Evolutionary conservation across 192 early-diverging fungal genomes (phyloP).

Genomic region (Mortierella hygrophila): DNA sequence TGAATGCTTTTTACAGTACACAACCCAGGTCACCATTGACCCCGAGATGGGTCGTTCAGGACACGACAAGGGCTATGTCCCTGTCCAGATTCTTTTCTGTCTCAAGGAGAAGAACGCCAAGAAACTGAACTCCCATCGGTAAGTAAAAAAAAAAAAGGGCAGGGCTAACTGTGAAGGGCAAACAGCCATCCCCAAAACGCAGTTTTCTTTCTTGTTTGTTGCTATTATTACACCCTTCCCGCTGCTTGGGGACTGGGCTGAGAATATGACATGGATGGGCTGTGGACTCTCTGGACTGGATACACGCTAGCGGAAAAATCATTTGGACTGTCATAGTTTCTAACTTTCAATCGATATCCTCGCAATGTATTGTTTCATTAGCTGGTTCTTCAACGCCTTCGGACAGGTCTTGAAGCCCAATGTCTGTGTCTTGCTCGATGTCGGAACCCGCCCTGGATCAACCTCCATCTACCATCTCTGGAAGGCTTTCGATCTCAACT

Average conservation of each 20-base stretch:
- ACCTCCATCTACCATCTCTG: conserved; percentile 77
- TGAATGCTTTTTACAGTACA: conserved; percentile 67
- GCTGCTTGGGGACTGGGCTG: not conserved
- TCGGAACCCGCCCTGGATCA: conserved; percentile 72
- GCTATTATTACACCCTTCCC: not conserved
- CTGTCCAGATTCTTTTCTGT: conserved; percentile 87
- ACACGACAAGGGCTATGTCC: conserved; percentile 73
- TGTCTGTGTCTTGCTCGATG: conserved; percentile 74
- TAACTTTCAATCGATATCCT: not conserved
- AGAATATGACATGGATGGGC: not conserved
- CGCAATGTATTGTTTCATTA: not conserved
- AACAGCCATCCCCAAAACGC: not conserved
- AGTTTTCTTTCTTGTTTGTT: not conserved
- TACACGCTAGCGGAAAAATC: too few relatives aligned
- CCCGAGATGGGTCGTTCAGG: conserved; percentile 80
- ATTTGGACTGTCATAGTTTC: not conserved
- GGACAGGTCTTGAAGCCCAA: conserved; percentile 69
- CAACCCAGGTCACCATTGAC: conserved; percentile 81
- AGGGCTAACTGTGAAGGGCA: not conserved
- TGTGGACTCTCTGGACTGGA: not conserved
- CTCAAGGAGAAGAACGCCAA: conserved; percentile 95
- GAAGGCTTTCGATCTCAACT: conserved; percentile 73
- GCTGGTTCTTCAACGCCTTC: conserved; percentile 81
- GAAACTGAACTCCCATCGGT: conserved; percentile 89
- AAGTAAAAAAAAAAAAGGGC: conserved; percentile 78